Conservation (phyloP, 1,284 basidiomycete genomes). For the Apiotrichum brassicae region DNA sequence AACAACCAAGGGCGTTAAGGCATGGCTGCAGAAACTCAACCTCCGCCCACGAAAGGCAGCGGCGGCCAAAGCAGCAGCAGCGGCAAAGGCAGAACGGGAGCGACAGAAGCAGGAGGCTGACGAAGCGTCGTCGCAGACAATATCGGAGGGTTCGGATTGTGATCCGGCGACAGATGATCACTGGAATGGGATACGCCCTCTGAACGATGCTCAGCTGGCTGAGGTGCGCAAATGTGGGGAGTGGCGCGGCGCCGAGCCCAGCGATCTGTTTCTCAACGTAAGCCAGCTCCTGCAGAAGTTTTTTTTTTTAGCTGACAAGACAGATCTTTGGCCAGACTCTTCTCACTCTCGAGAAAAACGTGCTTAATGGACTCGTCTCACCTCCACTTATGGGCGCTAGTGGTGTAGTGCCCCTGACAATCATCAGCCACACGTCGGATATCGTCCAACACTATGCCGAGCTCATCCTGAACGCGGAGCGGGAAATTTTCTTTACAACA, state of each 20-base stretch:
- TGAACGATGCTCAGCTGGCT: constrained; percentile 17
- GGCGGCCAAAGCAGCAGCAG: neutral
- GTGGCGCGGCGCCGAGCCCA: constrained; percentile 22
- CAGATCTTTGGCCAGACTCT: constrained; percentile 25
- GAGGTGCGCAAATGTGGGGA: constrained; percentile 19
- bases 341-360: constrained; percentile 18
- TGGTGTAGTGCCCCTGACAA: constrained; percentile 25
- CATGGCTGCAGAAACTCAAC: constrained; percentile 8
- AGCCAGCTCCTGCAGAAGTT: neutral
- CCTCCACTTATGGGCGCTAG: constrained; percentile 21
- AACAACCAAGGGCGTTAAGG: neutral
- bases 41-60: neutral
- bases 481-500: constrained; percentile 31
- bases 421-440: constrained; percentile 30
- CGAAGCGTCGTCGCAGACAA: neutral
- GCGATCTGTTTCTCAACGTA: constrained; percentile 26
- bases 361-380: constrained; percentile 24
- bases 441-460: constrained; percentile 34
- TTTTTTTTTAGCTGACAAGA: neutral
- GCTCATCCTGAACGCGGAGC: constrained; percentile 24
- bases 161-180: constrained; percentile 9
- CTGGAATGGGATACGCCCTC: constrained; percentile 2
- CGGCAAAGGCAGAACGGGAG: neutral
- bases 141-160: constrained; percentile 9
- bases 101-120: neutral